These are phyloP conservation scores for Penicillium robsamsonii DNA, from an alignment of 495 filamentous ascomycete species.

Conservation along the genomic window DNA sequence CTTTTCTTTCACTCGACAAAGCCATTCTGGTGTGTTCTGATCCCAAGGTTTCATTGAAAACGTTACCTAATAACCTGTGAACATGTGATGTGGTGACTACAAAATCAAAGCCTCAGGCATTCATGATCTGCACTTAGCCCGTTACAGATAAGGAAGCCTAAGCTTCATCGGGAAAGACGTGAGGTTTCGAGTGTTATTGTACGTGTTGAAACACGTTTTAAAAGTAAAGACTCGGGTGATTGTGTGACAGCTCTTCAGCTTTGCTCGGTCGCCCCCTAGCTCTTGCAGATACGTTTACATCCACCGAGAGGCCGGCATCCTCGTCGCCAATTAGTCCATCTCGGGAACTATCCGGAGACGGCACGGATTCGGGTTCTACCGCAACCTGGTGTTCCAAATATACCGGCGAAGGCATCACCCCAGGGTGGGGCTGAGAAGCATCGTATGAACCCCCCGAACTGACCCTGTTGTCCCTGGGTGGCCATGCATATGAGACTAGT, in stretches of 20 bases:
- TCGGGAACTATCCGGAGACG: conserved; percentile 8
- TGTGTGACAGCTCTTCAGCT: conserved; percentile 24
- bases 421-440: conserved; percentile 7
- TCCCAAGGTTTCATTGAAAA: too few species aligned
- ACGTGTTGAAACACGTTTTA: conserved; percentile 5
- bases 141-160: conserved; percentile 17
- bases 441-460: conserved; percentile 14
- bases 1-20: not conserved
- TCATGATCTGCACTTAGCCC: not conserved
- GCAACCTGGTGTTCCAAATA: conserved; percentile 10
- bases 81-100: not conserved
- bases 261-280: conserved; percentile 3
- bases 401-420: conserved; percentile 10
- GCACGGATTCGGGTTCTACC: conserved; percentile 3
- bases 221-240: conserved; percentile 25
- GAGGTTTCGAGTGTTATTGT: not conserved
- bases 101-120: not conserved
- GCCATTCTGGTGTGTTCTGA: not conserved
- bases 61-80: too few species aligned
- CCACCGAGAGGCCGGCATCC: not conserved
- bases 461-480: conserved; percentile 3
- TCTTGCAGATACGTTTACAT: conserved; percentile 2
- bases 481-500: conserved; percentile 15
- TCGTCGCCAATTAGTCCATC: not conserved
- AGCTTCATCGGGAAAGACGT: conserved; percentile 5